Evolutionary conservation across 148 eudicot species (phyloP), one percentile per base, ranked within the genome.

Genomic region (Polygonum aviculare): DNA sequence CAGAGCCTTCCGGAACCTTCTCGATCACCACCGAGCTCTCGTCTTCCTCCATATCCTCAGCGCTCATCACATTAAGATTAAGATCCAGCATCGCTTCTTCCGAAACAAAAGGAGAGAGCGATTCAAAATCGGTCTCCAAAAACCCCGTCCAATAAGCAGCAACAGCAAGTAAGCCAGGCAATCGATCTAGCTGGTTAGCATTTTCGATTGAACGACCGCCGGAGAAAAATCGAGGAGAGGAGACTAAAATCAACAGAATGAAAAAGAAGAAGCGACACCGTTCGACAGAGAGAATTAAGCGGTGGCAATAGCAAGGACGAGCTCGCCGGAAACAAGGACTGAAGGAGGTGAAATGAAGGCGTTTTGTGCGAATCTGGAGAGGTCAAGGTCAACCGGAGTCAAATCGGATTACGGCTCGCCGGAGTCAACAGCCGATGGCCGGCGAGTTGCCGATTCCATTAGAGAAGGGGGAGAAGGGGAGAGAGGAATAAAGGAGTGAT

Each of bases 31-130:
- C 7, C 4, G 74, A 63, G 47, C 62, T 38, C 45, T 54, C 69
- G 3, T 54, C 50, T 73, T 45, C 38, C 4, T 78, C 82, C 16
- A 59, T 45, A 77, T 57, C 62, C 14, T 70, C 47, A 2, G 70
- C 63, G 74, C 74, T 39, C 22, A 41, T 38, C 33, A 65, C 74
- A 77, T 48, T 74, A 33, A 86, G 79, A 77, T 82, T 86, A 26
- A 86, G 87, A 80, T 86, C 89, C 38, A 86, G 80, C 87, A 86
- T 86, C 51, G 41, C 78, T 76, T 22, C 38, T 12, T 45, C 69
- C 39, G 21, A 67, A 16, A 35, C 41, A 67, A 36, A 67, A 67
- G 10, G 44, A 67, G 45, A 36, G 38, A 67, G 44, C 71, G 5
- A 36, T 67, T 36, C 71, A 65, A 65, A 65, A 67, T 35, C 71